Evolutionary conservation across 2,329 filamentous ascomycete genomes (phyloP), one percentile per base, ranked within the genome.

Genomic region (Calonectria honghensis): DNA sequence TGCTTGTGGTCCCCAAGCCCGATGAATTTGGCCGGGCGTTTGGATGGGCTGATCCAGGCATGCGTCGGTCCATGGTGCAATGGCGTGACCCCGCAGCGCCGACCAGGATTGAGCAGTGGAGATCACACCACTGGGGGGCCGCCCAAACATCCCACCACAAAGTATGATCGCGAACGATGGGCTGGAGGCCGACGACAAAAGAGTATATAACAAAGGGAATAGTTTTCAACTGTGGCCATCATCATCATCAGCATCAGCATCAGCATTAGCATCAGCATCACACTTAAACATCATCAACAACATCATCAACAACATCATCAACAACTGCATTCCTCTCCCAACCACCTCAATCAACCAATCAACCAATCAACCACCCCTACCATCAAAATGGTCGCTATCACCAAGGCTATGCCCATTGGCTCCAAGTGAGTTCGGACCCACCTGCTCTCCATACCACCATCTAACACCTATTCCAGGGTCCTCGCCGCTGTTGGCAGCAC

Each of bases 401-500:
- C 27, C 16, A 57, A 57, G 31, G 52, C 52, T 57, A 32, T 57
- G 18, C 52, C 52, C 52, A 57, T 57, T 57, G 52, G 52, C 52
- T 57, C 52, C 52, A 57, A 31, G 52, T 57, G 31, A 35, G 27
- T 57, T 35, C 18, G 6, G 52, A n/a, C 27, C 52, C 52, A 57
- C 52, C 3, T 18, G 13, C 4, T 20, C 51, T 20, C 6, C 27
- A 35, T 31, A 0, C 31, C 52, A 35, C 52, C 27, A 35, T 57
- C 52, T 57, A 57, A 57, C 52, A 32, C 16, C 3, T n/a, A 24
- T 20, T 3, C 3, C 57, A 79, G 78, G 72, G 77, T 71, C 69
- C 76, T 79, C 29, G 77, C 78, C 39, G 68, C 77, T 24, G 74
- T 79, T 16, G 78, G 77, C 70, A 77, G 77, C 45, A 71, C 78